Evolutionary conservation across 1,284 basidiomycete species (phyloP).

Genomic region (Cutaneotrichosporon spelunceum): DNA sequence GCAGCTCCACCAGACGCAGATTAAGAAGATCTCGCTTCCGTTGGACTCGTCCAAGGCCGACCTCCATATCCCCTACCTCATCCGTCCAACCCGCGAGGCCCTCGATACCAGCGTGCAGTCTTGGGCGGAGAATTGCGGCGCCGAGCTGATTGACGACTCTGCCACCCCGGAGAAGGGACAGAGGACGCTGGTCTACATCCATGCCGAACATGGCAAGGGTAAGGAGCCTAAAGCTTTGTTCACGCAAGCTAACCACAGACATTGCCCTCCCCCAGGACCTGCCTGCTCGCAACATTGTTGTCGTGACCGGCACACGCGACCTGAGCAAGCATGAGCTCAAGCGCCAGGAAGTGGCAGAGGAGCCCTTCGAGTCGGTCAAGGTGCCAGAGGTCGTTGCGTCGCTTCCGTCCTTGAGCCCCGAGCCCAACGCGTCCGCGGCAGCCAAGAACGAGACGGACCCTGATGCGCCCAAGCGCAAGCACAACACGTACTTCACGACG

Average conservation of each 20-base stretch:
- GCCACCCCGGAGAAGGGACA: constrained; percentile 3
- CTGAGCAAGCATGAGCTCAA: not conserved
- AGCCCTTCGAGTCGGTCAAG: constrained; percentile 44
- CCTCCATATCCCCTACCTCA: constrained; percentile 28
- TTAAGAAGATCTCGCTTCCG: constrained; percentile 22
- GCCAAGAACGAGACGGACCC: constrained; percentile 17
- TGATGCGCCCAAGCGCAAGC: constrained; percentile 51
- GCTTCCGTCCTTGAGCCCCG: constrained; percentile 28
- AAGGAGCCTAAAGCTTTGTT: not conserved
- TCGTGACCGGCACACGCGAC: constrained; percentile 42
- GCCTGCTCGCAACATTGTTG: constrained; percentile 29
- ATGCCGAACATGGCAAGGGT: constrained; percentile 17
- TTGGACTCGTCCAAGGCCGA: constrained; percentile 27
- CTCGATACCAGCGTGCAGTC: constrained; percentile 31
- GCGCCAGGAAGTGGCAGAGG: constrained; percentile 16
- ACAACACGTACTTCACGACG: constrained; percentile 73
- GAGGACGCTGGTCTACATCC: constrained; percentile 17
- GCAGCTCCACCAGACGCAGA: constrained; percentile 43
- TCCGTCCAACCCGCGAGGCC: constrained; percentile 21
- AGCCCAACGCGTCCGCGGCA: not conserved
- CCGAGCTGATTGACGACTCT: constrained; percentile 27
- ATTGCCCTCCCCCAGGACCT: constrained; percentile 22
- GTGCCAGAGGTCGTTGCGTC: constrained; percentile 78
- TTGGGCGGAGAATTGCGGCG: constrained; percentile 43
- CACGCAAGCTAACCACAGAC: constrained; percentile 9